phyloP scores from a whole-genome alignment of 1,284 basidiomycete genomes.

The Tylopilus orsonianus region DNA sequence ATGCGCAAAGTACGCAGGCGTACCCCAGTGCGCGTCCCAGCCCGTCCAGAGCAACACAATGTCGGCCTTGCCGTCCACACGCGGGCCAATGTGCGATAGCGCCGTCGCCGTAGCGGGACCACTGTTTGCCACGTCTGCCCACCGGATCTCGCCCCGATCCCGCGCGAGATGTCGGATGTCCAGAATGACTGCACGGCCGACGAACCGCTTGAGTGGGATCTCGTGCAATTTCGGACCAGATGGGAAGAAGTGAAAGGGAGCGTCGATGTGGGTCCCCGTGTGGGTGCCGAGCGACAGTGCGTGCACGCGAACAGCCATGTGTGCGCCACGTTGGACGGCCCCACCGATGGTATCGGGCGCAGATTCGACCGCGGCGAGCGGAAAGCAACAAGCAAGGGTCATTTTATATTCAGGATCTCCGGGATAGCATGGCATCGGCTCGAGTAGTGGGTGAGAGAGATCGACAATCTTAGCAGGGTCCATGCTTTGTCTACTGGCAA shows the following conservation, averaged over 20 bases:
- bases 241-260: slow-evolving; percentile 66
- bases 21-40: slow-evolving; percentile 58
- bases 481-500: slow-evolving; percentile 9
- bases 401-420: slow-evolving; percentile 31
- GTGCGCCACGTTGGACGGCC: slow-evolving; percentile 1
- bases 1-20: slow-evolving; percentile 54
- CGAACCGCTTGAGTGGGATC: slow-evolving; percentile 48
- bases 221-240: slow-evolving; percentile 55
- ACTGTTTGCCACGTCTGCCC: slow-evolving; percentile 39
- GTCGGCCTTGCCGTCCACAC: slow-evolving; percentile 36
- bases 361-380: slow-evolving; percentile 6
- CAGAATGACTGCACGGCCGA: slow-evolving; percentile 51
- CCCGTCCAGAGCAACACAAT: slow-evolving; percentile 57
- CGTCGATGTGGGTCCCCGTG: slow-evolving; percentile 70
- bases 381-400: slow-evolving; percentile 15
- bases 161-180: slow-evolving; percentile 43
- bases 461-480: slow-evolving; percentile 22
- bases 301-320: slow-evolving; percentile 24
- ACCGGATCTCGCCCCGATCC: slow-evolving; percentile 48
- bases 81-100: slow-evolving; percentile 26
- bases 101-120: background rate
- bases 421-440: slow-evolving; percentile 30
- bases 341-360: background rate
- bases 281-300: slow-evolving; percentile 32
- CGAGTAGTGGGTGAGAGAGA: slow-evolving; percentile 27